phyloP scores from a whole-genome alignment of 1,284 basidiomycete genomes.

The Pseudozyma flocculosa region DNA sequence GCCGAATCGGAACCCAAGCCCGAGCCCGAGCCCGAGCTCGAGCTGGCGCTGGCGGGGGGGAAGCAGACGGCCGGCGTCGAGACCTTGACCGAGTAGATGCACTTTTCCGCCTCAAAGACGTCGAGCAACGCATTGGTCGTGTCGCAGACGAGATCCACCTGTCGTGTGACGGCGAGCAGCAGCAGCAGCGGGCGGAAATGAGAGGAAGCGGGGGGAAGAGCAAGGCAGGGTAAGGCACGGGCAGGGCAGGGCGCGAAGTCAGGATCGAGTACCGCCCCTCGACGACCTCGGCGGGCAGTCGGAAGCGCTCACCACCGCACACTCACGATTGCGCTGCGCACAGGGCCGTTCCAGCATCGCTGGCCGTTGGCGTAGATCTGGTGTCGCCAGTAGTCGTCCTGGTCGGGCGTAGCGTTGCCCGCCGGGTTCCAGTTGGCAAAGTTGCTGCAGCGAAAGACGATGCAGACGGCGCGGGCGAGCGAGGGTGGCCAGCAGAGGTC shows the following conservation, averaged over 20 bases:
- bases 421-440: slow-evolving; percentile 64
- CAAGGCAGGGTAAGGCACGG: no score
- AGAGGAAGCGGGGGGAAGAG: slow-evolving; percentile 1
- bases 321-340: slow-evolving; percentile 73
- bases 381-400: slow-evolving; percentile 73
- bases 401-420: slow-evolving; percentile 69
- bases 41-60: no score
- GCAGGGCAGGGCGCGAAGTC: no score
- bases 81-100: slow-evolving; percentile 86
- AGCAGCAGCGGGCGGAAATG: background rate
- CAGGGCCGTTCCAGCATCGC: slow-evolving; percentile 95
- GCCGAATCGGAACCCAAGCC: no score
- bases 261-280: no score
- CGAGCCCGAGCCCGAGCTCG: no score
- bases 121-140: slow-evolving; percentile 78
- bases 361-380: slow-evolving; percentile 78
- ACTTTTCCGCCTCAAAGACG: slow-evolving; percentile 87
- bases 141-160: slow-evolving; percentile 82
- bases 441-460: slow-evolving; percentile 1
- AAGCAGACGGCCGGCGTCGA: slow-evolving; percentile 85
- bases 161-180: background rate
- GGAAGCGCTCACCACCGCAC: no score
- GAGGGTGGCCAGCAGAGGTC: no score
- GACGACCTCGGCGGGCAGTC: no score
- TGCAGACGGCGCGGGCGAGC: background rate